Conservation (phyloP, 345 rosid species). For the Xanthoceras sorbifolium region DNA sequence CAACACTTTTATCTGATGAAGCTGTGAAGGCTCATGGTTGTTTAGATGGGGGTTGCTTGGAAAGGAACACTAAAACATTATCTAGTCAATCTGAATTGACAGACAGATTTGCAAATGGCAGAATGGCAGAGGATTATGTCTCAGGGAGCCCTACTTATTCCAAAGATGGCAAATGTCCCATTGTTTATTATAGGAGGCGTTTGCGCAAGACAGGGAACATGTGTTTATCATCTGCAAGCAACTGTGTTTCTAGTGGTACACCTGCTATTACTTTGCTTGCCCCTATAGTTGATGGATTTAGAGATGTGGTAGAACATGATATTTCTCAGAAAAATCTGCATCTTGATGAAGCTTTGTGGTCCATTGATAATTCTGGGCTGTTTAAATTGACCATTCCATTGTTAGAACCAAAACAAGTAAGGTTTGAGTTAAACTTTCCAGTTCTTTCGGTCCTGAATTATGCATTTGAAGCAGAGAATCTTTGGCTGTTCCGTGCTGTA, state of each 20-base stretch:
- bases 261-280: conserved; percentile 27
- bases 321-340: conserved; percentile 31
- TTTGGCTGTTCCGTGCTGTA: conserved; percentile 45
- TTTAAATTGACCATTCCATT: conserved; percentile 40
- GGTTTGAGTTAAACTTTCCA: conserved; percentile 41
- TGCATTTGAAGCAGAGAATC: conserved; percentile 37
- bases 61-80: conserved; percentile 32
- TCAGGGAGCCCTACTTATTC: conserved; percentile 34
- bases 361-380: conserved; percentile 38
- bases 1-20: conserved; percentile 29
- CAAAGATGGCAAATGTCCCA: conserved; percentile 51
- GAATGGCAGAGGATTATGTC: conserved; percentile 37
- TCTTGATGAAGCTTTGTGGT: conserved; percentile 39
- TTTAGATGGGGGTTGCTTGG: conserved; percentile 30
- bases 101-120: conserved; percentile 34
- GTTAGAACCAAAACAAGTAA: conserved; percentile 37
- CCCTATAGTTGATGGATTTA: conserved; percentile 28
- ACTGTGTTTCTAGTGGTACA: conserved; percentile 16
- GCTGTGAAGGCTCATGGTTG: conserved; percentile 30
- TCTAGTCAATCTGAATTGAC: conserved; percentile 32
- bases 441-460: conserved; percentile 36
- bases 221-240: conserved; percentile 20
- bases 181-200: conserved; percentile 84
- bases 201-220: conserved; percentile 45
- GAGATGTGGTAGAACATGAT: conserved; percentile 29